Conservation (phyloP, 306 rosid genomes). For the Cucumis hystrix region DNA sequence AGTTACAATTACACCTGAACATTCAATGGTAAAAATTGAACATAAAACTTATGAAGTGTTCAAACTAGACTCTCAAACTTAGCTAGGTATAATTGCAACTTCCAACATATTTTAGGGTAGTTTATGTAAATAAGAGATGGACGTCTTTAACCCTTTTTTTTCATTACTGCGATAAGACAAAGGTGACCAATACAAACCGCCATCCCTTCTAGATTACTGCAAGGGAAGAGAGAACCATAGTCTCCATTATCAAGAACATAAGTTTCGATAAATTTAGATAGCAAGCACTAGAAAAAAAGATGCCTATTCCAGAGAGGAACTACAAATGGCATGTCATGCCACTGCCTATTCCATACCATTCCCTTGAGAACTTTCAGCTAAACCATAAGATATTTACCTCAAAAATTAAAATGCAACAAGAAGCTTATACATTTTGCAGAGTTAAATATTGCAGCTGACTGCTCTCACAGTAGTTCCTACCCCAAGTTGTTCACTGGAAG, state of each 20-base stretch:
- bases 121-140: no score
- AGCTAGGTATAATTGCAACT: no score
- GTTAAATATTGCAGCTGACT: neutral
- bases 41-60: no score
- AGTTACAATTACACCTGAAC: no score
- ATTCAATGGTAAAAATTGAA: no score
- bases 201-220: neutral
- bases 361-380: neutral
- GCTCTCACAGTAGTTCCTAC: neutral
- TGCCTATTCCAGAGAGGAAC: slow-evolving; percentile 3
- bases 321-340: neutral
- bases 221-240: neutral
- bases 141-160: neutral
- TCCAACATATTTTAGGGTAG: no score
- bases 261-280: neutral
- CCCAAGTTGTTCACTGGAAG: slow-evolving; percentile 8
- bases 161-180: neutral
- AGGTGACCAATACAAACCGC: neutral
- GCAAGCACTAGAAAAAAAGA: neutral
- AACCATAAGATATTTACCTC: neutral
- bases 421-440: neutral
- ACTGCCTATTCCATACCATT: neutral
- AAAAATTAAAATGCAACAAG: neutral
- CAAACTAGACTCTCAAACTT: no score
- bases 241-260: neutral